phyloP scores from a whole-genome alignment of 2,329 filamentous ascomycete genomes.

The Coniochaeta sp. region DNA sequence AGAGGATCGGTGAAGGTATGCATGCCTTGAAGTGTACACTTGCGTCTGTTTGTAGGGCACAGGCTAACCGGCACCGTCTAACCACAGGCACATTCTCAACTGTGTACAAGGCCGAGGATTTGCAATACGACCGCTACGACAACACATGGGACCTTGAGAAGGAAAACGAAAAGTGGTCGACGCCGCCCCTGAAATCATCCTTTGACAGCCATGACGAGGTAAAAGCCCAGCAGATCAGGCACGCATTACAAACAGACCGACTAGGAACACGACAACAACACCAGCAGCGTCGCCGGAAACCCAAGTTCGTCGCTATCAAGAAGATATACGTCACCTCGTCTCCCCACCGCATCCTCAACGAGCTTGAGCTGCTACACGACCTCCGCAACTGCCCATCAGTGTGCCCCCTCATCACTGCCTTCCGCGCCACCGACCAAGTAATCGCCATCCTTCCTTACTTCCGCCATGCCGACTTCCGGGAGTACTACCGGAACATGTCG shows the following conservation, averaged over 20 bases:
- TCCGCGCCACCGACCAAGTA: constrained; percentile 88
- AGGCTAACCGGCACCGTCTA: constrained; percentile 7
- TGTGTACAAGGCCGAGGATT: constrained; percentile 95
- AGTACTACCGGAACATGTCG: constrained; percentile 88
- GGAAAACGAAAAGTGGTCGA: constrained; percentile 58
- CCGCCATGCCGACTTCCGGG: constrained; percentile 86
- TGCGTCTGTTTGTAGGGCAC: not conserved
- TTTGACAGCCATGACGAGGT: constrained; percentile 23
- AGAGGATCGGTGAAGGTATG: constrained; percentile 90
- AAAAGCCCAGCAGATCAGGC: constrained; percentile 9
- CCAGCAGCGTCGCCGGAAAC: constrained; percentile 33
- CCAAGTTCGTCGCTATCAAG: constrained; percentile 91
- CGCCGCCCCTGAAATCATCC: constrained; percentile 56
- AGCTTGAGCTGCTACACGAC: constrained; percentile 87
- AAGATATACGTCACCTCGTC: constrained; percentile 99
- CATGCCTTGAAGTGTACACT: not conserved
- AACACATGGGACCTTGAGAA: constrained; percentile 81
- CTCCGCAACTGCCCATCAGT: constrained; percentile 77
- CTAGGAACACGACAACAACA: not conserved
- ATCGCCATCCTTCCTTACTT: constrained; percentile 94
- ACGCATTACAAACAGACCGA: constrained; percentile 7
- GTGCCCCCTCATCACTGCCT: constrained; percentile 95
- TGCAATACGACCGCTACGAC: constrained; percentile 73
- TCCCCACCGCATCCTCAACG: constrained; percentile 87
- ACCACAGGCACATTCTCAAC: constrained; percentile 89